Evolutionary conservation across 116 monocot species (phyloP).

Genomic region (Papilionanthe hybrid): DNA sequence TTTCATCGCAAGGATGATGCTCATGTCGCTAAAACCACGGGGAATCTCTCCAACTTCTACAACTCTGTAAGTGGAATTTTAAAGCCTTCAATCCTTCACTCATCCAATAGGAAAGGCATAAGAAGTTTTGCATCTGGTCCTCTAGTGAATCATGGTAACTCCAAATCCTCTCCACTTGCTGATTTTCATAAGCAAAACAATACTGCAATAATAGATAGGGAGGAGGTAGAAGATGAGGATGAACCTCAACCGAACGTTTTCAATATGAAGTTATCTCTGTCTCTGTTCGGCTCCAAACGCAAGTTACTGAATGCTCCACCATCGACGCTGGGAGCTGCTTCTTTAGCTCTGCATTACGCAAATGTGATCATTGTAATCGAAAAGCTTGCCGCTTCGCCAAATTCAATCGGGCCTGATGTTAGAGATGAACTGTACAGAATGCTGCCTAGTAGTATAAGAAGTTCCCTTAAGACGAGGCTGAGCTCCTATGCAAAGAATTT

Average conservation of each 20-base stretch:
- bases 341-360: conserved; percentile 67
- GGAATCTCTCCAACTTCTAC: conserved; percentile 20
- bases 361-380: conserved; percentile 67
- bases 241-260: background rate
- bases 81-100: background rate
- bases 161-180: background rate
- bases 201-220: background rate
- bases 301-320: conserved; percentile 30
- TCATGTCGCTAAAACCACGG: background rate
- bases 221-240: background rate
- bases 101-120: background rate
- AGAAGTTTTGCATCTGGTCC: conserved; percentile 14
- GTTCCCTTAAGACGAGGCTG: conserved; percentile 39
- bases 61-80: conserved; percentile 21
- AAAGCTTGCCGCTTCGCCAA: conserved; percentile 53
- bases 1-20: background rate
- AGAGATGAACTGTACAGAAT: conserved; percentile 73
- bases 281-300: conserved; percentile 21
- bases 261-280: conserved; percentile 9
- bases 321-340: conserved; percentile 58
- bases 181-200: conserved; percentile 2
- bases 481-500: conserved; percentile 21
- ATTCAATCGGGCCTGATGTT: conserved; percentile 47
- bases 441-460: conserved; percentile 54
- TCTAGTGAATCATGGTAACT: background rate